Base-by-base conservation (phyloP, 495 filamentous ascomycete genomes). In the Echria macrotheca region DNA sequence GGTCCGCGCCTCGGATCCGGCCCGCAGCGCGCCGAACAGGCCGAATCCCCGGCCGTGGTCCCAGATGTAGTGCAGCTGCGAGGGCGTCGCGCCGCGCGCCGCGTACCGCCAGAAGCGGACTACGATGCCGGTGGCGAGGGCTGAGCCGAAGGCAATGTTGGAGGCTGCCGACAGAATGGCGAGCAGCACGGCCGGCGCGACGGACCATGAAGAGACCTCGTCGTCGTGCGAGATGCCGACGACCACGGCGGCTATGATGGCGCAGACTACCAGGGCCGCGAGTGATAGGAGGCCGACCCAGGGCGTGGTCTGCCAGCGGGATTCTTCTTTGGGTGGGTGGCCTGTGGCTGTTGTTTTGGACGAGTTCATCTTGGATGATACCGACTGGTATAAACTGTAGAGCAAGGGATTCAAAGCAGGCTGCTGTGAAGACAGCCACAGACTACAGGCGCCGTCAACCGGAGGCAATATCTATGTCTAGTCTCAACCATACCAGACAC, bases 41-140 rank as follows among this genome's bases (percentile, higher is more conserved):
- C 42, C 29, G 40, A 55, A 24, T 22, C 38, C 47, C 1, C 47
- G 46, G 8, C 47, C 52, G 21, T 50, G 52, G n/a, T 55, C 47
- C 52, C 52, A 55, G 26, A 55, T 55, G 35, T 55, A 50, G 43
- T 55, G 52, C 10, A 55, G 42, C 32, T 55, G 52, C 5, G 52
- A 44, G 23, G 50, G 47, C n/a, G 23, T 35, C 17, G 25, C 35
- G 22, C 46, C 47, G 4, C 35, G 22, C 9, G 39, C 29, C 22
- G 47, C 52, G 24, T 19, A 15, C 14, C 41, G 32, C 52, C 52
- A 55, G 36, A 55, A 55, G 14, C 52, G 52, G 18, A 55, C 47
- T 11, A 47, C 52, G 21, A 55, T 45, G 32, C 47, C 52, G 3
- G 52, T 47, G 8, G 40, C 52, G 2, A 55, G 41, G 14, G 52